A percentile compares a stretch with the other conserved stretches of the same genome.
Conservation (phyloP, 1,139 yeast species). For the Pichia sp. region DNA sequence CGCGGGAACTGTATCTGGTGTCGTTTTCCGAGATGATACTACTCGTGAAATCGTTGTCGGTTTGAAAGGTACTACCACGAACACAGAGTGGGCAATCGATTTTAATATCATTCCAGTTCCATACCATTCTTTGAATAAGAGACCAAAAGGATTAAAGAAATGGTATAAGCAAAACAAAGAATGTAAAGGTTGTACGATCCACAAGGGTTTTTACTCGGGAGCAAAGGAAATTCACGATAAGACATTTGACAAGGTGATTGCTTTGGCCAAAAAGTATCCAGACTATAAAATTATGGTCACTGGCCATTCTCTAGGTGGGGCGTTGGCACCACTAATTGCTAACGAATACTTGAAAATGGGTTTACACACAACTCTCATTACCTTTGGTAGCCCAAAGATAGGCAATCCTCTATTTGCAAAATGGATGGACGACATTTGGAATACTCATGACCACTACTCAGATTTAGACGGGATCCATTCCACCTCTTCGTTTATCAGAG, state of each 20-base stretch:
- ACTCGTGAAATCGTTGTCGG: constrained; percentile 33
- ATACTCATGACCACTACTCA: constrained; percentile 23
- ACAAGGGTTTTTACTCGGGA: constrained; percentile 42
- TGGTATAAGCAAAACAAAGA: constrained; percentile 29
- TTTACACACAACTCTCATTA: constrained; percentile 42
- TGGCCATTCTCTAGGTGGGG: constrained; percentile 76
- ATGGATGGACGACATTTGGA: constrained; percentile 46
- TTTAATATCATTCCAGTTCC: constrained; percentile 36
- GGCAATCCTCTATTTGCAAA: constrained; percentile 46
- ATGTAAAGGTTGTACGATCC: constrained; percentile 42
- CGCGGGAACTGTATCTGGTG: constrained; percentile 38
- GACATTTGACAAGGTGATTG: constrained; percentile 34
- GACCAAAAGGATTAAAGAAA: constrained; percentile 15
- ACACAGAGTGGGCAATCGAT: constrained; percentile 52
- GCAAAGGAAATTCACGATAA: constrained; percentile 29
- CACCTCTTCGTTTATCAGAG: constrained; percentile 36
- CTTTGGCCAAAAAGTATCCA: constrained; percentile 34
- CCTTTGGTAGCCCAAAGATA: constrained; percentile 56
- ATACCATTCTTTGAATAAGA: constrained; percentile 31
- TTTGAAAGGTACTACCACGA: constrained; percentile 53
- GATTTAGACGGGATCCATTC: constrained; percentile 1
- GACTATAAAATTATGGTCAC: constrained; percentile 44
- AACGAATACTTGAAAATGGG: constrained; percentile 50
- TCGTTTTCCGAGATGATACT: constrained; percentile 36
- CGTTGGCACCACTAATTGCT: constrained; percentile 54